Percentiles rank a stretch among this genome's conserved stretches.
Conservation (phyloP, 805 yeast species). For the Yamadazyma kitorensis region DNA sequence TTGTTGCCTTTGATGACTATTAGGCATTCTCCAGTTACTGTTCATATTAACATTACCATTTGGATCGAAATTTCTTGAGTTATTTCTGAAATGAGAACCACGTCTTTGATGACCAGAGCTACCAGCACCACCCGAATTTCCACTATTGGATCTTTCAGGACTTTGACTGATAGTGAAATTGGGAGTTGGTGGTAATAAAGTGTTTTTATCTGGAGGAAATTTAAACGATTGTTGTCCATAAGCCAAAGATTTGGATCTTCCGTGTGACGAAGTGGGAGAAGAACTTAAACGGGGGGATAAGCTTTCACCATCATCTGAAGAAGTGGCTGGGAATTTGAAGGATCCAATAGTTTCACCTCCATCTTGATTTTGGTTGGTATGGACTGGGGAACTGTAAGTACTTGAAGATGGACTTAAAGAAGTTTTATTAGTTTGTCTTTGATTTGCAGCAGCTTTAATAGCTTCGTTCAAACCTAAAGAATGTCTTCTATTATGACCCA, state of each 20-base stretch:
- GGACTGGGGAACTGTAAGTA: conserved; percentile 11
- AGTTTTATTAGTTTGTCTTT: conserved; percentile 47
- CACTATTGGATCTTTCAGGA: conserved; percentile 28
- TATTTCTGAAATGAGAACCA: conserved; percentile 37
- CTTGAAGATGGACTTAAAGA: conserved; percentile 30
- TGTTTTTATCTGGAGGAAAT: conserved; percentile 53
- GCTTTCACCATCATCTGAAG: conserved; percentile 17
- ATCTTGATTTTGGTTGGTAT: conserved; percentile 6
- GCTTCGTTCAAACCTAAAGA: conserved; percentile 91
- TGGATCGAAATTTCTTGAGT: conserved; percentile 38
- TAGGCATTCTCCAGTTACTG: conserved; percentile 64
- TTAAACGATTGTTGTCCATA: conserved; percentile 50
- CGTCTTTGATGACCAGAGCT: conserved; percentile 40
- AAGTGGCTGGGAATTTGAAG: conserved; percentile 57
- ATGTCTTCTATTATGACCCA: conserved; percentile 87
- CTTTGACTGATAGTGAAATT: conserved; percentile 40
- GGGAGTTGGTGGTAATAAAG: conserved; percentile 54
- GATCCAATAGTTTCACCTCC: conserved; percentile 23
- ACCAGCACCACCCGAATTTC: no score
- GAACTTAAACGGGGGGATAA: conserved; percentile 9
- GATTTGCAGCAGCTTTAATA: conserved; percentile 93
- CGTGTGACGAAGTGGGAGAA: conserved; percentile 21
- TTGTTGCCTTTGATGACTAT: conserved; percentile 19
- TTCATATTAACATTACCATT: conserved; percentile 39
- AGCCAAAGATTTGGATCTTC: conserved; percentile 39